Base-by-base conservation (phyloP, 495 filamentous ascomycete genomes). In the Penicillium coprophilum region DNA sequence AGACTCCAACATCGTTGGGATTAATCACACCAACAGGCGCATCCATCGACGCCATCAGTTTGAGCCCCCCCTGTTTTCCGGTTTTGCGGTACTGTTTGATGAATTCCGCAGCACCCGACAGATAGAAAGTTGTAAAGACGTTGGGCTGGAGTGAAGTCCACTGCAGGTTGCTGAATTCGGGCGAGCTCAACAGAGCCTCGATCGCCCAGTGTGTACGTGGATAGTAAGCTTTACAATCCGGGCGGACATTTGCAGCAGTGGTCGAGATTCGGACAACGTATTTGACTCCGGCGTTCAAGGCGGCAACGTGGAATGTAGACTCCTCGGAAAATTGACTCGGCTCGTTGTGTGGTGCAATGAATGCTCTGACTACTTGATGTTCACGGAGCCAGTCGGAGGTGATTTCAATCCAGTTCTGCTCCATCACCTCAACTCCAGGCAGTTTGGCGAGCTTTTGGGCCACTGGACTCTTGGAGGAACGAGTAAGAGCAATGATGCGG, bases 261-360 rank as follows among this genome's bases (percentile, higher is more conserved):
- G 76, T 80, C 2, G 76, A 80, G 55, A 78, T 80, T 17, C 76
- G 73, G 34, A 80, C 75, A 9, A 78, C 71, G 58, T 80, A 80
- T 46, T 76, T 56, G n/a, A 80, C 72, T 19, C 71, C 69, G 1
- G 77, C 77, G 2, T 63, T 51, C 27, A 77, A 73, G 23, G 73
- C 73, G 2, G 58, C 59, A 11, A 74, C 1, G 45, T 72, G 62
- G 49, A 80, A 77, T 0, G 57, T 58, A 0, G 74, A 69, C 56
- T 80, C 77, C n/a, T 77, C 73, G 40, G 68, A 62, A 48, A 80
- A 80, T 28, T 76, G 71, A 30, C 61, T 69, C 0, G 70, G 70
- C 24, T 70, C 54, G 47, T 68, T 71, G 60, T 72, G 73, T 0
- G 76, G 64, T 43, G 77, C 77, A 34, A 80, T 70, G 56, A 77